Conservation (phyloP, 768 basidiomycete genomes). For the Serendipita sp. region DNA sequence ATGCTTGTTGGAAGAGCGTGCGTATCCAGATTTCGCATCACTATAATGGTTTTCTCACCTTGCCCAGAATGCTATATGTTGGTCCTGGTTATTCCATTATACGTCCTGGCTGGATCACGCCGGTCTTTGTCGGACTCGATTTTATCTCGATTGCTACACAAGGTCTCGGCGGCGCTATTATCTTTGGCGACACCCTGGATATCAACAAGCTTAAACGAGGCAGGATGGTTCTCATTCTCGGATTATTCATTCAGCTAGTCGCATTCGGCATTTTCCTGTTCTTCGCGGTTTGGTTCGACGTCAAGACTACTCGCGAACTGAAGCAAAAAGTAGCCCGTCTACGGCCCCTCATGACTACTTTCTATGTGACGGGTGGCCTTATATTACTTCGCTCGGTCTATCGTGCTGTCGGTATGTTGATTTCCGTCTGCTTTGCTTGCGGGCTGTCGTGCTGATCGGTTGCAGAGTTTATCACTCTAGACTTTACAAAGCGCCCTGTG, state of each 20-base stretch:
- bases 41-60: background rate
- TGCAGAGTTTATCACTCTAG: background rate
- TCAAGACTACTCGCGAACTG: background rate
- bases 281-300: background rate
- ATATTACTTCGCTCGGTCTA: conserved; percentile 3
- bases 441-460: background rate
- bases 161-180: background rate
- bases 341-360: background rate
- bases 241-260: conserved; percentile 3
- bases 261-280: background rate
- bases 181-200: background rate
- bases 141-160: conserved; percentile 1
- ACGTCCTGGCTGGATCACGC: background rate
- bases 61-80: background rate
- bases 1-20: conserved; percentile 1
- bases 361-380: background rate
- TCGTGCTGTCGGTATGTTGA: conserved; percentile 1
- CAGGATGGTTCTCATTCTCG: background rate
- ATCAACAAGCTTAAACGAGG: conserved; percentile 2
- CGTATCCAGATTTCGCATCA: background rate
- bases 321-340: background rate
- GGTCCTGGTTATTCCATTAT: conserved; percentile 1
- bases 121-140: background rate
- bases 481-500: background rate
- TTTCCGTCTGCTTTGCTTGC: background rate